These are phyloP conservation scores for Nakazawaea pomicola DNA, from an alignment of 805 yeast species.

Conservation along the genomic window DNA sequence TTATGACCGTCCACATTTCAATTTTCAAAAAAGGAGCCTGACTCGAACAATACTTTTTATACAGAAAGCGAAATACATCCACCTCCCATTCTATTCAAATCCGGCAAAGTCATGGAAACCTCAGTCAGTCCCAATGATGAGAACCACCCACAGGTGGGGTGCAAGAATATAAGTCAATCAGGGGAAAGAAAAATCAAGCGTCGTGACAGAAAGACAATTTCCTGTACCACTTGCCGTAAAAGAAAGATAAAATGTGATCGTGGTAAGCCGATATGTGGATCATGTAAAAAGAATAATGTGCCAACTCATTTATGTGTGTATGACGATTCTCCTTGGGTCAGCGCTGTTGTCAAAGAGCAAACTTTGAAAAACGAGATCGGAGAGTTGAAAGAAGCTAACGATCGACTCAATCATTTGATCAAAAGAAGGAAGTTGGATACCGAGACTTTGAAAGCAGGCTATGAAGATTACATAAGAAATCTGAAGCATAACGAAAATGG, in stretches of 20 bases:
- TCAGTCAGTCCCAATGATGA: background rate
- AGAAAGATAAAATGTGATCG: slow-evolving; percentile 26
- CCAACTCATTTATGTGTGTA: slow-evolving; percentile 21
- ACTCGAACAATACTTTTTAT: too few relatives aligned
- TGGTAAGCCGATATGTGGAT: slow-evolving; percentile 27
- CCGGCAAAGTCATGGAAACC: background rate
- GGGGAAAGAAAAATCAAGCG: background rate
- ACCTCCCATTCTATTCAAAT: background rate
- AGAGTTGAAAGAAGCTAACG: slow-evolving; percentile 13
- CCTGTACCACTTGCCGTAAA: slow-evolving; percentile 16
- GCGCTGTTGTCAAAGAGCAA: slow-evolving; percentile 15
- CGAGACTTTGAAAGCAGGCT: background rate
- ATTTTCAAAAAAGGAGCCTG: background rate
- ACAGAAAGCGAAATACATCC: background rate
- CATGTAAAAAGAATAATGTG: slow-evolving; percentile 22
- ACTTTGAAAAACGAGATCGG: slow-evolving; percentile 19
- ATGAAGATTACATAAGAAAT: background rate
- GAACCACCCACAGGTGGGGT: background rate
- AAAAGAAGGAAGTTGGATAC: background rate
- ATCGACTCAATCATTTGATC: background rate
- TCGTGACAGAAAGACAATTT: slow-evolving; percentile 8
- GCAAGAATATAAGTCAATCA: background rate
- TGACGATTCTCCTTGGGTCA: slow-evolving; percentile 15
- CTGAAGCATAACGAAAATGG: background rate
- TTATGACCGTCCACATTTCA: background rate